Evolutionary conservation across 2,329 filamentous ascomycete genomes (phyloP).

Genomic region (Fusarium siculi): DNA sequence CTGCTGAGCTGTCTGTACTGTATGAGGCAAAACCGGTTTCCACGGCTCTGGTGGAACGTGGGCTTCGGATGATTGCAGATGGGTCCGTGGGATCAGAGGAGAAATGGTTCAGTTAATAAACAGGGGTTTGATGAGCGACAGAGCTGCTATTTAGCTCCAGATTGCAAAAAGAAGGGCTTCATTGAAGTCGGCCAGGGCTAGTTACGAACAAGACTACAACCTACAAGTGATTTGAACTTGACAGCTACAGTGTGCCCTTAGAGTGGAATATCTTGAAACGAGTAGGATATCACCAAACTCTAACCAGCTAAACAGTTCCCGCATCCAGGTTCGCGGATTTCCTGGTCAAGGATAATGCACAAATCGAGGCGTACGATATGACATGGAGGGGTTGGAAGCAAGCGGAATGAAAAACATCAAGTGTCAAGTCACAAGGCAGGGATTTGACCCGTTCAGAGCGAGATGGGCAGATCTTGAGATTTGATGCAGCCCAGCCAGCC

Average conservation of each 20-base stretch:
- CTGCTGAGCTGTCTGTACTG: conserved; percentile 9
- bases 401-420: conserved; percentile 38
- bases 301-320: conserved; percentile 25
- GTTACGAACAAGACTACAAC: neutral
- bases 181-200: neutral
- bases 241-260: neutral
- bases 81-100: conserved; percentile 26
- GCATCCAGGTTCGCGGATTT: conserved; percentile 43
- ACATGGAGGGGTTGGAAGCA: conserved; percentile 23
- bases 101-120: conserved; percentile 18
- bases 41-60: conserved; percentile 31
- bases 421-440: conserved; percentile 31
- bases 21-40: conserved; percentile 40
- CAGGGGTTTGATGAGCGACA: conserved; percentile 6
- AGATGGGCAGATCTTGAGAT: conserved; percentile 41
- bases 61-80: conserved; percentile 37
- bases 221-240: neutral
- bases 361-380: conserved; percentile 12
- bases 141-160: neutral
- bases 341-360: conserved; percentile 16
- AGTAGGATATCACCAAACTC: conserved; percentile 7
- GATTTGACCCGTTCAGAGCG: conserved; percentile 22
- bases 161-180: neutral
- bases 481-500: conserved; percentile 17
- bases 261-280: conserved; percentile 4